phyloP scores from a whole-genome alignment of 2,329 filamentous ascomycete genomes.

The Chrysoporthe cubensis region DNA sequence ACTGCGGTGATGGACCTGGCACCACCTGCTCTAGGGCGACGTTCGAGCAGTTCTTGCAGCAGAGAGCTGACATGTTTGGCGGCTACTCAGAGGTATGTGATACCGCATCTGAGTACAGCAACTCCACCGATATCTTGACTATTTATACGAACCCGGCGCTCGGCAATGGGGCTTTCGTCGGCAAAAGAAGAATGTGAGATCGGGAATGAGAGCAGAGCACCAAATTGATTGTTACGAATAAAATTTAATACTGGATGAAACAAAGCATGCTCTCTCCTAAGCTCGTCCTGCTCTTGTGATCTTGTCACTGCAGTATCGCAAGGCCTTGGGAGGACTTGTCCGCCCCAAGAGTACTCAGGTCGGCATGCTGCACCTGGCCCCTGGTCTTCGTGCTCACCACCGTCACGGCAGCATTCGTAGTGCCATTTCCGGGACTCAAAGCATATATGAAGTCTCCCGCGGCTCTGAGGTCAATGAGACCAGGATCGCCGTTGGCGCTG shows the following conservation, averaged over 20 bases:
- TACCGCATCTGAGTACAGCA: slow-evolving; percentile 36
- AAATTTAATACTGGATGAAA: not conserved
- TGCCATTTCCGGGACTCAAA: slow-evolving; percentile 57
- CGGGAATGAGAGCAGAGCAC: slow-evolving; percentile 4
- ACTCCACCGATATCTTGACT: slow-evolving; percentile 41
- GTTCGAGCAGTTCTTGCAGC: slow-evolving; percentile 45
- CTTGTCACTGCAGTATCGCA: slow-evolving; percentile 35
- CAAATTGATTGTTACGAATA: not conserved
- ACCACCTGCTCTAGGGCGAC: slow-evolving; percentile 46
- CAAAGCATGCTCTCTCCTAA: not conserved
- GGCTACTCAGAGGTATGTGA: slow-evolving; percentile 47
- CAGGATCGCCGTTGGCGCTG: slow-evolving; percentile 50
- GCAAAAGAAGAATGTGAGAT: slow-evolving; percentile 33
- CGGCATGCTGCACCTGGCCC: slow-evolving; percentile 40
- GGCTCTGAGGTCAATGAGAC: slow-evolving; percentile 58
- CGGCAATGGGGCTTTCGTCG: slow-evolving; percentile 36
- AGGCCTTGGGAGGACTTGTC: slow-evolving; percentile 39
- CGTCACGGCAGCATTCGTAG: slow-evolving; percentile 39
- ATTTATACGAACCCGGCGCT: slow-evolving; percentile 38
- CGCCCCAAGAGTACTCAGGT: slow-evolving; percentile 33
- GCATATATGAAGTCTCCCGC: slow-evolving; percentile 62
- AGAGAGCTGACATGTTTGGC: slow-evolving; percentile 42
- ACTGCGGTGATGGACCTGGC: slow-evolving; percentile 49
- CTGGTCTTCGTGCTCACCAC: slow-evolving; percentile 42
- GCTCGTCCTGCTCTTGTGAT: not conserved